Evolutionary conservation across 2,329 filamentous ascomycete genomes (phyloP), one percentile per base, ranked within the genome.

Genomic region (Beauveria bassiana): DNA sequence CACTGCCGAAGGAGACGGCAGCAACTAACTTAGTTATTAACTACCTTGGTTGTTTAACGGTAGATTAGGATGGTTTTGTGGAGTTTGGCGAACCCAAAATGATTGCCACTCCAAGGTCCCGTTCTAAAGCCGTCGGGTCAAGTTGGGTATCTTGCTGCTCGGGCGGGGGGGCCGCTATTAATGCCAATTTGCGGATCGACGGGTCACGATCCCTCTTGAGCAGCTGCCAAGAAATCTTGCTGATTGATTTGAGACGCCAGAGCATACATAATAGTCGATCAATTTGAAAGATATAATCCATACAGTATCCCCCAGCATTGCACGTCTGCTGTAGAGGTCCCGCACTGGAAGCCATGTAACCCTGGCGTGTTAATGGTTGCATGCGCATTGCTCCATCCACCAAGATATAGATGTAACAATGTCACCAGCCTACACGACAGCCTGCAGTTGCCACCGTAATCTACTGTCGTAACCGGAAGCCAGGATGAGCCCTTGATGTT

Each of bases 61-160:
- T 46, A 58, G 34, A 42, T 42, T 58, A 2, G 16, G 20, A 28
- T n/a, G 18, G 40, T 24, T 8, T 20, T 8, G 45, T 31, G 45
- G 55, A 42, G 55, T n/a, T 26, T 46, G 14, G 26, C 16, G 6
- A 50, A 22, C n/a, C 46, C 50, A 42, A 50, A 49, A 49, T 50
- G 54, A 57, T 57, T 9, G 20, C 43, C n/a, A 26, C 26, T 28
- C 42, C 14, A 26, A 45, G 10, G 40, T 45, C 24, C 24, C 24
- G 52, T 38, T 43, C 54, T 38, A 47, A 47, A 57, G n/a, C 43
- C 54, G 54, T 38, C 54, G 43, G 54, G 55, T 46, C 31, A 58
- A 58, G 9, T 22, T 10, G 16, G 6, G 43, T 28, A 42, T 26
- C 20, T 40, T 42, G 45, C 2, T 24, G 43, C 8, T 31, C 18